These are phyloP conservation scores for Coemansia sp. DNA, from an alignment of 192 early-diverging fungal genomes.

Conservation along the genomic window DNA sequence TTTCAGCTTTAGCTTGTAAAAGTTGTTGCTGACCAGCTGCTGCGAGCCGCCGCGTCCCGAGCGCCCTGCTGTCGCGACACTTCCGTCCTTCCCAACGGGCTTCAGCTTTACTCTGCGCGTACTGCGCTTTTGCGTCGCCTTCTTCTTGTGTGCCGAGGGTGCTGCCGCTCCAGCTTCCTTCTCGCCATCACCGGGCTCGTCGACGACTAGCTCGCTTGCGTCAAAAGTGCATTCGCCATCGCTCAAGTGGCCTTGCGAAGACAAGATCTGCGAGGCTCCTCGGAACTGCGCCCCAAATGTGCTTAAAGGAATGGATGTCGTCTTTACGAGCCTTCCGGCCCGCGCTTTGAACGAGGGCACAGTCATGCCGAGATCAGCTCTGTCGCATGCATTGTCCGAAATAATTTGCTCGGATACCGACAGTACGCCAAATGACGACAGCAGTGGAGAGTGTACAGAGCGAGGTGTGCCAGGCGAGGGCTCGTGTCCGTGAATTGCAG, in stretches of 20 bases:
- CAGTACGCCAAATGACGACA: conserved; percentile 25
- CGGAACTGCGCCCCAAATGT: conserved; percentile 23
- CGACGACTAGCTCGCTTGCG: conserved; percentile 32
- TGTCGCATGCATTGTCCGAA: not conserved
- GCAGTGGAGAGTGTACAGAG: conserved; percentile 11
- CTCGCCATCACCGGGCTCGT: conserved; percentile 17
- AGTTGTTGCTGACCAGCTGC: conserved; percentile 53
- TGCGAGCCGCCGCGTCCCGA: conserved; percentile 10
- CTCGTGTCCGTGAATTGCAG: not conserved
- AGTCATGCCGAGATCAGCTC: conserved; percentile 6
- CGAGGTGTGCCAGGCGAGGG: not conserved
- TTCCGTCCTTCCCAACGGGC: conserved; percentile 33
- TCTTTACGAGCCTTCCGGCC: conserved; percentile 38
- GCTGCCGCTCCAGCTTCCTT: not conserved
- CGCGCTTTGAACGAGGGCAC: conserved; percentile 24
- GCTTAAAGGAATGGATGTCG: conserved; percentile 46
- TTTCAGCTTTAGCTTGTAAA: conserved; percentile 47
- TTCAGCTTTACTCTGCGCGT: conserved; percentile 52
- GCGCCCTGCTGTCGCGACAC: not conserved
- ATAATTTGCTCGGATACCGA: conserved; percentile 12
- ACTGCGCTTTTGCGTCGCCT: conserved; percentile 55
- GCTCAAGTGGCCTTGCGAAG: conserved; percentile 19
- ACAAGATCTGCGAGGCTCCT: conserved; percentile 3
- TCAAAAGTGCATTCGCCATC: not conserved
- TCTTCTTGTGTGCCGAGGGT: conserved; percentile 19